A percentile compares a stretch with the other conserved stretches of the same genome.
These are phyloP conservation scores for Penicillium angulare DNA, from an alignment of 495 filamentous ascomycete genomes.

Conservation along the genomic window DNA sequence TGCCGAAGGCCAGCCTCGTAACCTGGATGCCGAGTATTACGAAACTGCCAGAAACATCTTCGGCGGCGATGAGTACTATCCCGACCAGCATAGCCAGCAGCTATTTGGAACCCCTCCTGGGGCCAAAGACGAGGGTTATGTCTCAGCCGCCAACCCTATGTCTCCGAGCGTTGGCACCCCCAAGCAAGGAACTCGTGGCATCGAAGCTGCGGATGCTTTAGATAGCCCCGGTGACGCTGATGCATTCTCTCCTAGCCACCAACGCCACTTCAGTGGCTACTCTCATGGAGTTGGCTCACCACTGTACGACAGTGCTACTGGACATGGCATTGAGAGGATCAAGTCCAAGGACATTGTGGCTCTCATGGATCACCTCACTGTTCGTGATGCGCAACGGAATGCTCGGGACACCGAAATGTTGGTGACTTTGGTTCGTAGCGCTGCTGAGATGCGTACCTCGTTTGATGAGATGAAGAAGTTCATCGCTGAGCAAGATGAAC, in stretches of 20 bases:
- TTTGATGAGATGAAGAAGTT: slow-evolving; percentile 96
- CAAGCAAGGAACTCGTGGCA: slow-evolving; percentile 57
- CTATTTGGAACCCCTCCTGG: slow-evolving; percentile 44
- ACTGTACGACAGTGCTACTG: slow-evolving; percentile 87
- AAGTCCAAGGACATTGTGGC: slow-evolving; percentile 97
- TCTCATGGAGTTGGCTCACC: slow-evolving; percentile 78
- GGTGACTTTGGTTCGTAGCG: slow-evolving; percentile 87
- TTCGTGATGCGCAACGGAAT: slow-evolving; percentile 94
- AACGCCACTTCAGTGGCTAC: slow-evolving; percentile 78
- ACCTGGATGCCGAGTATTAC: slow-evolving; percentile 40
- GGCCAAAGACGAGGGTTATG: slow-evolving; percentile 83
- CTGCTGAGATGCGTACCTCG: slow-evolving; percentile 94
- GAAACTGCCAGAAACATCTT: slow-evolving; percentile 39
- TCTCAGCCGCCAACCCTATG: slow-evolving; percentile 73
- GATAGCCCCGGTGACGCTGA: slow-evolving; percentile 63
- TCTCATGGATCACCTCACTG: slow-evolving; percentile 97
- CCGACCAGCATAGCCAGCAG: slow-evolving; percentile 31
- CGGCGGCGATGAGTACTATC: slow-evolving; percentile 36
- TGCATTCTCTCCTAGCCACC: slow-evolving; percentile 56
- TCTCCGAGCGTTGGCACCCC: slow-evolving; percentile 59
- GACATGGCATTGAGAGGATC: slow-evolving; percentile 85
- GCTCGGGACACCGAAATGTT: slow-evolving; percentile 96
- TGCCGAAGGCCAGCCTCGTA: slow-evolving; percentile 24
- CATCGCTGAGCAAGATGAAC: slow-evolving; percentile 79
- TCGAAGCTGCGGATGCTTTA: slow-evolving; percentile 55